Base-by-base conservation (phyloP, 495 filamentous ascomycete genomes). In the Lepidopterella palustris region DNA sequence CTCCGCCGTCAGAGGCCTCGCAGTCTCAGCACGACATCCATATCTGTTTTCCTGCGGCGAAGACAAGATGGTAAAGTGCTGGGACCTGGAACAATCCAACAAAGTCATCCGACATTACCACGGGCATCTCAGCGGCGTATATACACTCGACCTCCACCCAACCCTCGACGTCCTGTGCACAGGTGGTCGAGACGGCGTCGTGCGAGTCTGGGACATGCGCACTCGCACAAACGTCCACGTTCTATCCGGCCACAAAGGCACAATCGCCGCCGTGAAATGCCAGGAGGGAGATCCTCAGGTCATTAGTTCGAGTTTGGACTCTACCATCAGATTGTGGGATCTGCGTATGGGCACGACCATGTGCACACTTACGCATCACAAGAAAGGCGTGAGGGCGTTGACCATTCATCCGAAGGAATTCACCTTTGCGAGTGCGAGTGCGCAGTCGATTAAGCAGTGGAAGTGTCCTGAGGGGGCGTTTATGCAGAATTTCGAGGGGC, bases 51-150 rank as follows among this genome's bases (percentile, higher is more conserved):
- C 89, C 13, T 97, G 95, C 66, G 95, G 89, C 53, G 95, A 99
- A 73, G 95, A 99, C 72, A 99, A 99, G 80, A 97, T 96, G 90
- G 95, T 99, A 32, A 97, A 97, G 74, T 97, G 95, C 77, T 99
- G 95, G 95, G 95, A 99, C 77, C 73, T 99, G 65, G 95, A 99
- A 71, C n/a, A n/a, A n/a, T 93, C 89, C 6, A 99, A 99, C 73
- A 96, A 95, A 74, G 95, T 99, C 55, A 99, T 99, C 66, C 82
- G 93, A 29, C 92, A 99, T 73, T 97, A 97, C 73, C 95, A 99
- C 75, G 95, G 95, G 18, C 95, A 99, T 74, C 78, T 99, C 3
- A 95, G 89, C 61, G 95, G 95, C 64, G 95, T 99, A 4, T 97
- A 97, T 74, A 90, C 92, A 0, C 78, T 99, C 3, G 80, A 86